These are phyloP conservation scores for Agastache rugosa DNA, from an alignment of 257 asterid species.

Conservation along the genomic window DNA sequence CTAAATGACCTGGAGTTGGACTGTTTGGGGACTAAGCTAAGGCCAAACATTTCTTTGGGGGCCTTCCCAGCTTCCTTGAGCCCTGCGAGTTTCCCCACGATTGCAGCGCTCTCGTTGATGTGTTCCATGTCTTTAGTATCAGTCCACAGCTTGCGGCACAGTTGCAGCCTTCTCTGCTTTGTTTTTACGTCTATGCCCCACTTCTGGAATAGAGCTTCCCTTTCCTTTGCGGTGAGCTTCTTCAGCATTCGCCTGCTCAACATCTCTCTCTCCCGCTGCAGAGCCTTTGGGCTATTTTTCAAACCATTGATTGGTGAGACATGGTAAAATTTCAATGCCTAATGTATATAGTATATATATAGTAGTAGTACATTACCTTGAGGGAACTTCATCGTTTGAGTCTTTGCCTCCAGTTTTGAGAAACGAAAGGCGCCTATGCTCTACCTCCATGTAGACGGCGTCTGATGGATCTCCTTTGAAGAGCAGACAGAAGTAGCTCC, in stretches of 20 bases:
- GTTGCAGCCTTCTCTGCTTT: conserved; percentile 73
- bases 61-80: conserved; percentile 56
- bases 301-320: not conserved
- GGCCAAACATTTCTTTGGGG: conserved; percentile 86
- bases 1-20: conserved; percentile 48
- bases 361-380: conserved; percentile 46
- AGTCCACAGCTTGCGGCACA: conserved; percentile 66
- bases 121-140: conserved; percentile 69
- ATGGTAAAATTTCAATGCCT: not conserved
- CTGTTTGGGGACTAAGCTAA: conserved; percentile 64
- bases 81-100: conserved; percentile 77
- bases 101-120: conserved; percentile 69
- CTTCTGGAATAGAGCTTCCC: conserved; percentile 64
- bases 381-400: conserved; percentile 27
- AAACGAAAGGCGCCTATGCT: conserved; percentile 76
- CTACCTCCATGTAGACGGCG: conserved; percentile 87
- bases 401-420: conserved; percentile 49
- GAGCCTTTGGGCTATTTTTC: conserved; percentile 53
- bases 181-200: conserved; percentile 77
- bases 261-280: conserved; percentile 70
- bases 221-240: conserved; percentile 65
- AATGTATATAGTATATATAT: not conserved
- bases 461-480: conserved; percentile 89
- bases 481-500: conserved; percentile 79
- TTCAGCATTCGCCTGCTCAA: conserved; percentile 68